Evolutionary conservation across 768 basidiomycete genomes (phyloP).

Genomic region (Auriculariales sp.): DNA sequence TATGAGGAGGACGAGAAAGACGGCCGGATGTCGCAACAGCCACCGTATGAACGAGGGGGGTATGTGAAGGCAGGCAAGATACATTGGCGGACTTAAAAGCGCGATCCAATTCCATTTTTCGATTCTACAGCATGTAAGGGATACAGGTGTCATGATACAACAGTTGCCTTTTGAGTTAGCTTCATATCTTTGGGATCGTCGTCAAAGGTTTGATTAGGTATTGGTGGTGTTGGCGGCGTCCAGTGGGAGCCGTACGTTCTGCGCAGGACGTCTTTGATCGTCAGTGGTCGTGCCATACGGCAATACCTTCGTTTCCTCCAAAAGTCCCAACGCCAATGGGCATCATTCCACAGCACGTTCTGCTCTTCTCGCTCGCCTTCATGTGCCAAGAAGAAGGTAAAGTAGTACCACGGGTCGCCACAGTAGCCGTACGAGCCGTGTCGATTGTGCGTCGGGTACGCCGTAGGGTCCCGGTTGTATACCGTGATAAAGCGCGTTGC

Average conservation of each 20-base stretch:
- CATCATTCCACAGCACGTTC: conserved; percentile 9
- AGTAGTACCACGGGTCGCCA: conserved; percentile 33
- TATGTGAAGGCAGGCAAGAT: no score
- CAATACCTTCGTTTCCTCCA: background rate
- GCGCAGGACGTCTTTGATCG: background rate
- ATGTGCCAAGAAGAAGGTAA: conserved; percentile 32
- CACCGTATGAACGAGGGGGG: no score
- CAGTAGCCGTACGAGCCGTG: conserved; percentile 27
- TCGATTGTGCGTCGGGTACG: no score
- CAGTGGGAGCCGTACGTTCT: background rate
- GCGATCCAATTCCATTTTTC: no score
- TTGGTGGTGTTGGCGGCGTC: background rate
- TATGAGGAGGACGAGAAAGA: no score
- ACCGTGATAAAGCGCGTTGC: conserved; percentile 32
- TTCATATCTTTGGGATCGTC: no score
- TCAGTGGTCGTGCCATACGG: background rate
- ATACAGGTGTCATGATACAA: no score
- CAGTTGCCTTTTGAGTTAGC: no score
- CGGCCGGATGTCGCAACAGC: no score
- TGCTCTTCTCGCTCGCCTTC: conserved; percentile 11
- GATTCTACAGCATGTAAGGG: no score
- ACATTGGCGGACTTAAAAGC: no score
- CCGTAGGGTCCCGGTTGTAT: conserved; percentile 17
- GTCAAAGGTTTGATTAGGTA: no score
- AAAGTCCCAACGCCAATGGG: background rate